These are phyloP conservation scores for Wakefieldia striispora DNA, from an alignment of 768 basidiomycete species.

Conservation along the genomic window DNA sequence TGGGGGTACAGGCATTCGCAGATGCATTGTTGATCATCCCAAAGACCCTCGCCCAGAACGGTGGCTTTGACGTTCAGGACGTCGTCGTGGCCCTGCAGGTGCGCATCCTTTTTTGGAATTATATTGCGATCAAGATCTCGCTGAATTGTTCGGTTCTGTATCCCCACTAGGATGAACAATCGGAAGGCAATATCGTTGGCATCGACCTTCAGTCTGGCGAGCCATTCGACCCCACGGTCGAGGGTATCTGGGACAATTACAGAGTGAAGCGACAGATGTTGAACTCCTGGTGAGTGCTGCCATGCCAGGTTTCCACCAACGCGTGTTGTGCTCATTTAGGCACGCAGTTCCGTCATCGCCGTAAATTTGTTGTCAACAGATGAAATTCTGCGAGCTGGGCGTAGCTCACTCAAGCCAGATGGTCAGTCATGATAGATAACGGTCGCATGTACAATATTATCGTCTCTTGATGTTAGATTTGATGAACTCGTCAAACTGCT, in stretches of 20 bases:
- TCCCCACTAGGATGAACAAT: slow-evolving; percentile 75
- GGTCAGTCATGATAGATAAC: slow-evolving; percentile 49
- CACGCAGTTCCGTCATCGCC: slow-evolving; percentile 81
- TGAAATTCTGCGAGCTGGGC: slow-evolving; percentile 89
- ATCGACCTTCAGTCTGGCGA: slow-evolving; percentile 92
- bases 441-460: slow-evolving; percentile 18
- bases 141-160: slow-evolving; percentile 3
- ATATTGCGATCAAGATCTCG: slow-evolving; percentile 10
- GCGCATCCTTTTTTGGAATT: slow-evolving; percentile 15
- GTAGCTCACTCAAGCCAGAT: slow-evolving; percentile 83
- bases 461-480: slow-evolving; percentile 17
- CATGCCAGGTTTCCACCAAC: slow-evolving; percentile 11
- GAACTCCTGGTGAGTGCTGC: slow-evolving; percentile 77
- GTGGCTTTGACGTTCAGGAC: slow-evolving; percentile 96
- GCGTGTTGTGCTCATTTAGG: slow-evolving; percentile 26
- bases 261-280: slow-evolving; percentile 98
- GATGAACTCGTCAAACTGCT: slow-evolving; percentile 11
- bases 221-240: slow-evolving; percentile 92
- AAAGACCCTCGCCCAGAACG: slow-evolving; percentile 94
- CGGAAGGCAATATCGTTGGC: slow-evolving; percentile 91
- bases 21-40: slow-evolving; percentile 94
- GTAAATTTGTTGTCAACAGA: slow-evolving; percentile 94
- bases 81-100: slow-evolving; percentile 90
- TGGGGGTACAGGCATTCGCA: slow-evolving; percentile 96
- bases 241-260: slow-evolving; percentile 99